A percentile compares a stretch with the other conserved stretches of the same genome.
phyloP scores from a whole-genome alignment of 2,329 filamentous ascomycete genomes.

The Nigrograna mackinnonii region DNA sequence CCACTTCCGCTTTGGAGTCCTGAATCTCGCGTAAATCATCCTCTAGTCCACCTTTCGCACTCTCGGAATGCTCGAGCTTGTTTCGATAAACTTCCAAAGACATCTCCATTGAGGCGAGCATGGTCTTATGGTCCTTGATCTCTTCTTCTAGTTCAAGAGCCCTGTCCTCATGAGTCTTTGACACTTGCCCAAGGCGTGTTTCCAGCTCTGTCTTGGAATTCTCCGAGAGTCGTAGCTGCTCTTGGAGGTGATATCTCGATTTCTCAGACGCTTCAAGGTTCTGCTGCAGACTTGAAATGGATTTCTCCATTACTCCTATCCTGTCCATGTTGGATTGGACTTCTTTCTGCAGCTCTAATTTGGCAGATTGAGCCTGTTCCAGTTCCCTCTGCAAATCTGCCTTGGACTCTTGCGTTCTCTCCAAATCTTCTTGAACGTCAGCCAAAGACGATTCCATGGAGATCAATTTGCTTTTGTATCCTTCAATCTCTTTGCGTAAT shows the following conservation, averaged over 20 bases:
- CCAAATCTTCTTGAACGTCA: conserved; percentile 12
- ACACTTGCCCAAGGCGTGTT: too few species aligned
- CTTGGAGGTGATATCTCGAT: not conserved
- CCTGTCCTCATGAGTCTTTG: not conserved
- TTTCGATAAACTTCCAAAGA: not conserved
- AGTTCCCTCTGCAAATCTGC: not conserved
- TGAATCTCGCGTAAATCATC: conserved; percentile 1
- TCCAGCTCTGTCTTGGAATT: too few species aligned
- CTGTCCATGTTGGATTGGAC: conserved; percentile 8
- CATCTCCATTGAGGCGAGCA: not conserved
- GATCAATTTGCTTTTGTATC: conserved; percentile 23
- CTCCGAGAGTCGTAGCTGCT: not conserved
- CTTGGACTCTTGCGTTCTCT: not conserved
- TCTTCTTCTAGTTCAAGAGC: not conserved
- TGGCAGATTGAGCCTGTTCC: conserved; percentile 6
- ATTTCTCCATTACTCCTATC: conserved; percentile 9
- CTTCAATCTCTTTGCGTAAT: conserved; percentile 22
- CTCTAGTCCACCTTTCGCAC: conserved; percentile 5
- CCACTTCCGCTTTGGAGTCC: not conserved
- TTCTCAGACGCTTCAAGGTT: not conserved
- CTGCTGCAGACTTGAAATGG: conserved; percentile 10
- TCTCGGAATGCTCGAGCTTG: conserved; percentile 9
- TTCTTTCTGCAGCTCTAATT: conserved; percentile 17
- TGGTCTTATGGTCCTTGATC: not conserved
- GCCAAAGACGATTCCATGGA: conserved; percentile 21